Base-by-base conservation (phyloP, 352 stramenopile species). In the Thalassiosira mediterranea region DNA sequence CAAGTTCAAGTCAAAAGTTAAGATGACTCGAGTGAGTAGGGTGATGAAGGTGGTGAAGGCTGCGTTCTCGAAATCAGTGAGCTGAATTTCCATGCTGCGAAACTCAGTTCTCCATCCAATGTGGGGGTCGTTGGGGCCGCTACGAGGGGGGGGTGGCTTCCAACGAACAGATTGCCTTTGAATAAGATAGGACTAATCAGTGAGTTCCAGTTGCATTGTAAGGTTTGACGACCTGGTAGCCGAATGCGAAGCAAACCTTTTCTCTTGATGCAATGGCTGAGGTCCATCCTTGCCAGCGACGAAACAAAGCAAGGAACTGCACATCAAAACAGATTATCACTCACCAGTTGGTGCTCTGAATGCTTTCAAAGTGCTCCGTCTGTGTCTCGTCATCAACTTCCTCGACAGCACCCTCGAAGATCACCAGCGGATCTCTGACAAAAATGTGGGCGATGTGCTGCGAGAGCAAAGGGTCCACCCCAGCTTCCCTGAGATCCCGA, bases 21-120 rank as follows among this genome's bases (percentile, higher is more conserved):
- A 92, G 65, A 99, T 98, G 19, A 98, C 96, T 26, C 97, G 91
- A 34, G 96, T 98, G 11, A 99, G 76, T 28, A 99, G 88, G 26
- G 97, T 97, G 62, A 97, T 97, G 75, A 99, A 99, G 7, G 98
- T 96, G 8, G 97, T 98, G 77, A 98, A 99, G 7, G 97, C 97
- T 1, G 97, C 97, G 86, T 99, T 99, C 79, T 99, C 97, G 86
- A 99, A 99, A 83, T 99, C 97, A 17, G 97, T 99, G 10, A 99
- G 91, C 86, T 99, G 97, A 66, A 99, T 98, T 88, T 99, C 97
- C 97, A 99, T 99, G 32, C 96, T 98, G 13, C 97, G 92, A 86
- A 99, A 98, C 80, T 97, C 94, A 10, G 93, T 94, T 61, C 95
- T 73, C 94, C 94, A 97, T 40, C 93, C 93, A 81, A 95, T 95